Percentiles rank a stretch among this genome's conserved stretches.
phyloP scores from a whole-genome alignment of 2,329 filamentous ascomycete genomes.

The Fusarium sp. region DNA sequence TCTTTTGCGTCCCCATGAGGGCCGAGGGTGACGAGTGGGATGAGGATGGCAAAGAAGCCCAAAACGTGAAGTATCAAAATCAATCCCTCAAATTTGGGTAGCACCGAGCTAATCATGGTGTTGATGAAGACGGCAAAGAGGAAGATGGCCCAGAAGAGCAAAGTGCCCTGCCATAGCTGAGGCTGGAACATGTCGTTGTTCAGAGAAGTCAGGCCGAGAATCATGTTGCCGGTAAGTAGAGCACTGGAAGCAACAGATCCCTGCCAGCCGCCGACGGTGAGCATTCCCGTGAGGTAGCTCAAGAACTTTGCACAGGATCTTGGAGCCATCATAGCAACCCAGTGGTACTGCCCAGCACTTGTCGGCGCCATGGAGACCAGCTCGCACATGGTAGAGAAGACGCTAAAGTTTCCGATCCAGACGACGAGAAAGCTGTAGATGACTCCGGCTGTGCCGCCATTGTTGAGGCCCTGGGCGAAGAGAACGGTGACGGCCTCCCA shows the following conservation, averaged over 20 bases:
- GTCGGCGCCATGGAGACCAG: constrained; percentile 65
- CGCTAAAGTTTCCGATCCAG: constrained; percentile 62
- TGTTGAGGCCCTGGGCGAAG: constrained; percentile 57
- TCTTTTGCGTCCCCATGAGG: constrained; percentile 51
- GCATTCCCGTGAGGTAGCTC: constrained; percentile 67
- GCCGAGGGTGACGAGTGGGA: constrained; percentile 52
- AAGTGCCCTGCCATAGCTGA: constrained; percentile 64
- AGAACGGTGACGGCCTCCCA: constrained; percentile 63
- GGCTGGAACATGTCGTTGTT: constrained; percentile 57
- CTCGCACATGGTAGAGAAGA: constrained; percentile 59
- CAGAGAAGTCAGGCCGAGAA: constrained; percentile 52
- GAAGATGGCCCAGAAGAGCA: constrained; percentile 65
- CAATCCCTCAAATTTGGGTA: constrained; percentile 67
- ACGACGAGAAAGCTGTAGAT: constrained; percentile 67
- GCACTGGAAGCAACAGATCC: constrained; percentile 53
- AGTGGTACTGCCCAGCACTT: constrained; percentile 73
- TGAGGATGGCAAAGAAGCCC: constrained; percentile 53
- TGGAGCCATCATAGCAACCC: constrained; percentile 69
- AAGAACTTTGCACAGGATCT: constrained; percentile 65
- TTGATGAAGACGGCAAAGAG: constrained; percentile 66
- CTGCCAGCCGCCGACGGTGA: constrained; percentile 66
- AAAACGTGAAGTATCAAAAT: constrained; percentile 65
- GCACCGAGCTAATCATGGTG: constrained; percentile 60
- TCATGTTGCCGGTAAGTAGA: constrained; percentile 63
- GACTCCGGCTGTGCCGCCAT: constrained; percentile 68